Evolutionary conservation across 805 yeast genomes (phyloP), one percentile per base, ranked within the genome.

Genomic region (Ogataea philodendri): DNA sequence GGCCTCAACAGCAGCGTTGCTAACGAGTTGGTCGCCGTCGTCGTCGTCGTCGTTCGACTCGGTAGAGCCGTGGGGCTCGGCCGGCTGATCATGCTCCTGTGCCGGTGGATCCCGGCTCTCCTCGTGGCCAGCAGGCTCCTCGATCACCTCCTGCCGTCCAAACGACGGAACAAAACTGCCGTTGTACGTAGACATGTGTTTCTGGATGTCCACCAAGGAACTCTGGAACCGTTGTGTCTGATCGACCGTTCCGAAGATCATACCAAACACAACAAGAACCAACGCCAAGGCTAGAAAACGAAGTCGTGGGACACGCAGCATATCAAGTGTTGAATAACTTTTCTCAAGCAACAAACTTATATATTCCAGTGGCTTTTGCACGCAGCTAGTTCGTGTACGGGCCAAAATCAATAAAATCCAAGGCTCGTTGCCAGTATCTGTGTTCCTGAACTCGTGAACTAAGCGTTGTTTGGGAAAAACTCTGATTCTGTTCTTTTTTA

Each of bases 101-200:
- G 5, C 15, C 19, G 11, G 9, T 20, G 3, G 26, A 19, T 14
- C 15, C 30, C 9, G 30, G 13, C 18, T 20, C 26, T 13, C n/a
- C 24, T 7, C 7, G 6, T 14, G 14, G 3, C 14, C 14, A 10
- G 3, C 22, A 2, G 15, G 15, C 15, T 26, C 30, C 20, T 25
- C 20, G 10, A 15, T 21, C 7, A 10, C 20, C 34, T 23, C 15
- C 17, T 13, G 9, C 5, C 9, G 9, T 15, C 19, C 9, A 8
- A 15, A 11, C 9, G 19, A 22, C 16, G n/a, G 20, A 13, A 30
- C 15, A 9, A 13, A 17, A 10, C 40, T 24, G 11, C 35, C 28
- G 19, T 40, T 40, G 22, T 22, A 28, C 13, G 35, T 32, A 28
- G 32, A 28, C n/a, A 40, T 23, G 15, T 40, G 40, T 20, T 32